A percentile compares a stretch with the other conserved stretches of the same genome.
These are phyloP conservation scores for Amylostereum chailletii DNA, from an alignment of 1,284 basidiomycete genomes.

Conservation along the genomic window DNA sequence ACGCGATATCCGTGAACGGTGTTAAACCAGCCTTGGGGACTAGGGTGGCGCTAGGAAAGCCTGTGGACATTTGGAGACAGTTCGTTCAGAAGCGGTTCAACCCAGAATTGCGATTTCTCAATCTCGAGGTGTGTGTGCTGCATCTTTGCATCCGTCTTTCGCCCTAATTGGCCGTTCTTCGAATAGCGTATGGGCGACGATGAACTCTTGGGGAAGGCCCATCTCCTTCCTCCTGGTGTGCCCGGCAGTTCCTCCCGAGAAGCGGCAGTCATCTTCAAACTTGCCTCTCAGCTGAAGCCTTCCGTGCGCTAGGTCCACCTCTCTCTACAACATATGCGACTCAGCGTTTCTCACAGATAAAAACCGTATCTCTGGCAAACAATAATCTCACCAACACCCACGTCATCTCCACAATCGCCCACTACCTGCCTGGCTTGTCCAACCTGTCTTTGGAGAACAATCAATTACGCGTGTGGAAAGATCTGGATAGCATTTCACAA, in stretches of 20 bases:
- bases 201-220: slow-evolving; percentile 57
- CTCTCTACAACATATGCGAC: too few relatives aligned
- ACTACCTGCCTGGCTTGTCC: slow-evolving; percentile 64
- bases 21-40: slow-evolving; percentile 9
- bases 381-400: slow-evolving; percentile 41
- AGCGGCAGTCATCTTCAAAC: slow-evolving; percentile 78
- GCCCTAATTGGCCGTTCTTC: neutral
- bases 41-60: slow-evolving; percentile 20
- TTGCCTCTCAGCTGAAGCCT: slow-evolving; percentile 72
- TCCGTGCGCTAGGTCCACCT: slow-evolving; percentile 31
- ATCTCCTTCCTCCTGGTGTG: slow-evolving; percentile 59
- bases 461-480: slow-evolving; percentile 53
- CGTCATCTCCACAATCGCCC: slow-evolving; percentile 46
- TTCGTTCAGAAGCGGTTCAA: slow-evolving; percentile 67
- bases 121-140: slow-evolving; percentile 59
- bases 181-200: slow-evolving; percentile 58
- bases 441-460: slow-evolving; percentile 82
- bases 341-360: slow-evolving; percentile 34
- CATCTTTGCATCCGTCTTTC: slow-evolving; percentile 5
- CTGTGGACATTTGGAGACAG: slow-evolving; percentile 59
- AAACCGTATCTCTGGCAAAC: slow-evolving; percentile 68
- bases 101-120: slow-evolving; percentile 59
- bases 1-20: slow-evolving; percentile 33
- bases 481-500: slow-evolving; percentile 49
- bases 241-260: slow-evolving; percentile 52